Evolutionary conservation across 2,329 filamentous ascomycete genomes (phyloP), one percentile per base, ranked within the genome.

Genomic region (Calonectria pseudoturangicola): DNA sequence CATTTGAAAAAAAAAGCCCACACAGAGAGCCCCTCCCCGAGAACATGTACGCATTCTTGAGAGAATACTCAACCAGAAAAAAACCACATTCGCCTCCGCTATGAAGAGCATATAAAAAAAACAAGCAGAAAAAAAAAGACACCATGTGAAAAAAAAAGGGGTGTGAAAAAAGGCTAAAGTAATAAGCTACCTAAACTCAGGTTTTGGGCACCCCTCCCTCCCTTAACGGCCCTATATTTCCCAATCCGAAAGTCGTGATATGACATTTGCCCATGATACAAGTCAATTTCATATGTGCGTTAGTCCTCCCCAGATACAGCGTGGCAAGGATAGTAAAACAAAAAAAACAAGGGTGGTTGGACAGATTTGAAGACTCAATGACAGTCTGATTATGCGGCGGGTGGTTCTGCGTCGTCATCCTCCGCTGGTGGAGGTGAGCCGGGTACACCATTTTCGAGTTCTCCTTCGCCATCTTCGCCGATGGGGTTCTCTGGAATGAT

Each of bases 401-500:
- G 73, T 70, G 27, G 68, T 36, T 78, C 72, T 39, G 56, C 54
- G 12, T 18, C 54, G 2, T 50, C 66, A 13, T 71, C 72, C 16
- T 45, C 70, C 18, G 69, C 73, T 21, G 58, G 36, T n/a, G 27
- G 43, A 9, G 48, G 47, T 18, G 63, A 65, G 9, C 72, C 70
- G 15, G 71, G 77, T n/a, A 75, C 73, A 8, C 45, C 70, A 30
- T 71, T 77, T 4, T 78, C 80, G 13, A 73, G 74, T 39, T 76
- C 75, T 4, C 74, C 79, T 1, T 71, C 74, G 10, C 77, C 81
- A 0, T 85, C 84, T 21, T 86, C 85, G 28, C 85, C 88, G 45
- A 84, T 83, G 9, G 82, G 82, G 0, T 88, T 81, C 13, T 88
- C 87, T 0, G 86, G 82, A 21, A 87, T 70, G 18, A 90, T 83